phyloP scores from a whole-genome alignment of 352 stramenopile species.

The Phytophthora megakarya region DNA sequence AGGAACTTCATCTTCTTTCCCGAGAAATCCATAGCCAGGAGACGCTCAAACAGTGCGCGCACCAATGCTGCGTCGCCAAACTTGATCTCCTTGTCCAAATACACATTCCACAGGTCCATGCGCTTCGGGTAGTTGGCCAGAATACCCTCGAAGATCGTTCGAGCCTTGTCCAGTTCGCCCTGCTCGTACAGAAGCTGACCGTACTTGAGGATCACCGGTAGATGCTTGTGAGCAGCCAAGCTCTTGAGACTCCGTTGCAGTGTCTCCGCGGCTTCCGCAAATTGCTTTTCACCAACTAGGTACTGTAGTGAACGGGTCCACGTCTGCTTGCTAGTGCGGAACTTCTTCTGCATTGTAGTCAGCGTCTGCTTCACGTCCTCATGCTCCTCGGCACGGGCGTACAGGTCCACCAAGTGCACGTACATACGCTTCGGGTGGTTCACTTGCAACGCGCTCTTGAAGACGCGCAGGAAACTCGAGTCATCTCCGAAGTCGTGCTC shows the following conservation, averaged over 20 bases:
- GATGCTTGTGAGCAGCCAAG: slow-evolving; percentile 94
- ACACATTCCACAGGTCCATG: slow-evolving; percentile 96
- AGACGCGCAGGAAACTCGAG: slow-evolving; percentile 88
- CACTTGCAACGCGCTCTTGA: slow-evolving; percentile 91
- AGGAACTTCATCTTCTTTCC: slow-evolving; percentile 98
- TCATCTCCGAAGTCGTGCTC: slow-evolving; percentile 96
- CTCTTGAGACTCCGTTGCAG: slow-evolving; percentile 93
- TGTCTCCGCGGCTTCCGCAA: slow-evolving; percentile 83
- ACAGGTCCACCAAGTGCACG: slow-evolving; percentile 94
- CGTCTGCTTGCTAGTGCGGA: slow-evolving; percentile 88
- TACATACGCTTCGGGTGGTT: slow-evolving; percentile 97
- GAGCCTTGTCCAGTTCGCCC: slow-evolving; percentile 92
- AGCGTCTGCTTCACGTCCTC: slow-evolving; percentile 78
- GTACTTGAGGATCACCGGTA: slow-evolving; percentile 95
- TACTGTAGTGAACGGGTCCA: slow-evolving; percentile 90
- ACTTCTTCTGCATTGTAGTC: slow-evolving; percentile 92
- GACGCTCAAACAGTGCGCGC: slow-evolving; percentile 89
- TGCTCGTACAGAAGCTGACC: slow-evolving; percentile 96
- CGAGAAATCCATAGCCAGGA: slow-evolving; percentile 94
- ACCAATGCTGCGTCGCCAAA: slow-evolving; percentile 84
- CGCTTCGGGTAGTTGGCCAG: slow-evolving; percentile 95
- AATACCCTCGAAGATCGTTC: slow-evolving; percentile 96
- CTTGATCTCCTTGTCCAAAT: slow-evolving; percentile 98
- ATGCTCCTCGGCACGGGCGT: slow-evolving; percentile 67
- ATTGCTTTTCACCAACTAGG: slow-evolving; percentile 73